Percentiles rank a stretch among this genome's conserved stretches.
phyloP scores from a whole-genome alignment of 75 land plant species.

The Chamaecyparis obtusa region DNA sequence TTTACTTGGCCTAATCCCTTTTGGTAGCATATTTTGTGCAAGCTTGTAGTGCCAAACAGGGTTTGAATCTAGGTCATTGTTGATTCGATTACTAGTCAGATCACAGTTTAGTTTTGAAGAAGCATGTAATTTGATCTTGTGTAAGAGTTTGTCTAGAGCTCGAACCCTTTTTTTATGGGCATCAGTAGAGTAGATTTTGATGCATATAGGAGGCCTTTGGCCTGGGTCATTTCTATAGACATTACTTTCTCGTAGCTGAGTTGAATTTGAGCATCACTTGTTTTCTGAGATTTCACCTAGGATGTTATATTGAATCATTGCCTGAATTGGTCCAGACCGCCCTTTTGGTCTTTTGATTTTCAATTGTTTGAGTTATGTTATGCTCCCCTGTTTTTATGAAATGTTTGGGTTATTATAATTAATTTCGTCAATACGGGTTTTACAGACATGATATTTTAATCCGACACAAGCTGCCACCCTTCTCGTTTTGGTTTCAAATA shows the following conservation, averaged over 20 bases:
- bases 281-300: not conserved
- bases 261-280: not conserved
- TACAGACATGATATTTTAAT: not conserved
- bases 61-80: too few relatives aligned
- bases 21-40: too few relatives aligned
- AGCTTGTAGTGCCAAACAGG: not conserved
- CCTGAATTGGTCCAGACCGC: not conserved
- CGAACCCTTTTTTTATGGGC: not conserved
- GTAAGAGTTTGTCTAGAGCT: too few relatives aligned
- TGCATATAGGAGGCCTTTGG: too few relatives aligned
- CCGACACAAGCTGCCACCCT: not conserved
- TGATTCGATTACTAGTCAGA: too few relatives aligned
- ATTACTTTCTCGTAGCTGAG: not conserved
- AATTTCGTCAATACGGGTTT: not conserved
- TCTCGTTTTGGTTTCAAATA: not conserved
- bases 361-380: not conserved
- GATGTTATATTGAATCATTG: not conserved
- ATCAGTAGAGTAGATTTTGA: not conserved
- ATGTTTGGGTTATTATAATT: not conserved
- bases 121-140: too few relatives aligned
- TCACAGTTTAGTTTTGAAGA: not conserved
- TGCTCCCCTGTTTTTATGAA: not conserved
- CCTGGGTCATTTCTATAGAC: not conserved
- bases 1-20: too few relatives aligned
- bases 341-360: not conserved